Base-by-base conservation (phyloP, 768 basidiomycete genomes). In the Serendipita sp. region DNA sequence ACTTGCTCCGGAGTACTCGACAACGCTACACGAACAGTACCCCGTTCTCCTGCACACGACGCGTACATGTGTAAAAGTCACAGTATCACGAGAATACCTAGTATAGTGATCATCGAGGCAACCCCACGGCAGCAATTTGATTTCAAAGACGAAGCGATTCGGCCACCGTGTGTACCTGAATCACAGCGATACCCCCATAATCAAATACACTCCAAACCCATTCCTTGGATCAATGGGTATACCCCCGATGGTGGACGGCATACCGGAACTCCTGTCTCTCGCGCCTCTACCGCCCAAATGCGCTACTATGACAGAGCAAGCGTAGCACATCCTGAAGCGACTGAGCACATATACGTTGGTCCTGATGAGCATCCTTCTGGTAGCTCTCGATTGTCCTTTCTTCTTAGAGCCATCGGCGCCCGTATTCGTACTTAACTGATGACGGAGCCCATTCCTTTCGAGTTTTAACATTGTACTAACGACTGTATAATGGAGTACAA, bases 301-400 rank as follows among this genome's bases (percentile, higher is more conserved):
- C 38, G 7, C 38, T 41, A 41, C 38, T 41, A 41, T 41, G 38
- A 51, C 16, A 51, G 48, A n/a, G 48, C 48, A n/a, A 32, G 30
- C 8, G 48, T n/a, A 51, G 48, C 18, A 18, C 48, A 32, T 2
- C 48, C 48, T n/a, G 30, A 32, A 5, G 18, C 16, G 30, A n/a
- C 5, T n/a, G 8, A 51, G 30, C 5, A n/a, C 48, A 18, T 51
- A 18, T 51, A 51, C 30, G n/a, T 51, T 8, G 48, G 64, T 7
- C 28, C 53, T n/a, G 30, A 38, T n/a, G 64, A 65, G 48, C 64
- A 65, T 51, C 18, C 32, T 64, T 58, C 30, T 63, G 15, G 64
- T 18, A 24, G 5, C 48, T 30, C 41, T 30, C 34, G 0, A 28
- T n/a, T 65, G 7, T 64, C 45, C 11, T 34, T 60, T 32, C 65